Conservation (phyloP, 2,329 filamentous ascomycete species). For the Rutstroemia sp. region DNA sequence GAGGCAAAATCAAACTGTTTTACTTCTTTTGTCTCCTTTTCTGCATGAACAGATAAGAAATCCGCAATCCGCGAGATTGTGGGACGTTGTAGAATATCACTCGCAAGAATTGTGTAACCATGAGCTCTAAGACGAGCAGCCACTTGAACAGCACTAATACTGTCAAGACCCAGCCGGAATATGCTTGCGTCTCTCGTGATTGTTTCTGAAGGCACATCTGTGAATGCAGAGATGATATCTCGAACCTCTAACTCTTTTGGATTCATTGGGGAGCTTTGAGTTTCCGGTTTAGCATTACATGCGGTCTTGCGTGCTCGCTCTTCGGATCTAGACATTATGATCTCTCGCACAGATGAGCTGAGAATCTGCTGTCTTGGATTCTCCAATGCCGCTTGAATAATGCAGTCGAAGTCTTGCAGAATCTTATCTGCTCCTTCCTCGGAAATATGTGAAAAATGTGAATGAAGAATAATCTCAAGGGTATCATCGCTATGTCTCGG, state of each 20-base stretch:
- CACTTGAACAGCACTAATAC: conserved; percentile 78
- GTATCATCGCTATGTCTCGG: conserved; percentile 46
- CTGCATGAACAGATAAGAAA: background rate
- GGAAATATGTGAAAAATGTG: conserved; percentile 38
- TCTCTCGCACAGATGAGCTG: conserved; percentile 14
- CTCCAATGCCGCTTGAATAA: conserved; percentile 17
- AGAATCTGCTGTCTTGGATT: conserved; percentile 27
- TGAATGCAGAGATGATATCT: conserved; percentile 43
- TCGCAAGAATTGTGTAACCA: conserved; percentile 53
- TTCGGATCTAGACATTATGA: conserved; percentile 15
- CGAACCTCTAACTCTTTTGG: conserved; percentile 35
- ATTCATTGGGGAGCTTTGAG: conserved; percentile 12
- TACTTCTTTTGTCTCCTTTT: background rate
- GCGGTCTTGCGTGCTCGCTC: background rate
- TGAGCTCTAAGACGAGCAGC: conserved; percentile 57
- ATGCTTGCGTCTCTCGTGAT: conserved; percentile 63
- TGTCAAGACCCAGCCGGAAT: conserved; percentile 84
- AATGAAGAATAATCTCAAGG: conserved; percentile 56
- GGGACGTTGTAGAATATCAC: conserved; percentile 64
- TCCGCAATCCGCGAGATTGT: conserved; percentile 33
- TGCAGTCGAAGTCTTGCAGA: conserved; percentile 20
- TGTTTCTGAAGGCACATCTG: conserved; percentile 38
- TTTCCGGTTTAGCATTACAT: background rate
- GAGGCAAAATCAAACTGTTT: conserved; percentile 38
- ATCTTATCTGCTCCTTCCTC: conserved; percentile 15